Evolutionary conservation across 768 basidiomycete genomes (phyloP), one percentile per base, ranked within the genome.

Genomic region (Russula dissimulans): DNA sequence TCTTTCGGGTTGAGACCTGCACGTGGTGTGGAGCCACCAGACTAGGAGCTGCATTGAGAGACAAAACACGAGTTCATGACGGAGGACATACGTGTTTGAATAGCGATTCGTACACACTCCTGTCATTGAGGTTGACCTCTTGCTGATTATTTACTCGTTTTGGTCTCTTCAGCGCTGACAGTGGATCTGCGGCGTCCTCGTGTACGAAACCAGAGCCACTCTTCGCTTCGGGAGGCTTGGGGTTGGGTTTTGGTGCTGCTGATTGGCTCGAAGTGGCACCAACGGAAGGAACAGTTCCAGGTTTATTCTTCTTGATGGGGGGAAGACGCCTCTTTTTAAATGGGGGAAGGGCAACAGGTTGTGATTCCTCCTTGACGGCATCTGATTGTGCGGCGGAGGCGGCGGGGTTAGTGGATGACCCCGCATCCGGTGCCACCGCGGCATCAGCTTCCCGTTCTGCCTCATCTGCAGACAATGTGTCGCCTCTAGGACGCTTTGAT

Each of bases 1-100:
- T 65, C 63, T 55, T 67, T 68, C 43, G 43, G 53, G 52, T 67
- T 65, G 29, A 68, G 56, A 26, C 67, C 67, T 5, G 67, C 65
- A 36, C 67, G 64, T 42, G 67, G 67, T 15, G 61, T 56, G 44
- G 59, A 56, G 50, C 61, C 45, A 14, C 64, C 65, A 7, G 61
- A 54, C 67, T 68, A 38, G 45, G 34, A 44, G 29, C 12, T 11
- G 14, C 32, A 36, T 65, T 46, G 38, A 54, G 42, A 41, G 31
- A 43, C 22, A 46, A 41, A 38, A 26, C 18, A 32, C 15, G 42
- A 45, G 49, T 39, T 26, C 32, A n/a, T 43, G 50, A 46, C 45
- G 43, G 44, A 52, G 32, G 15, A 65, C 67, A 39, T 51, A 68
- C 67, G 36, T 59, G 32, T 51, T 68, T 68, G 46, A 68, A 67